Evolutionary conservation across 495 filamentous ascomycete species (phyloP), one percentile per base, ranked within the genome.

Genomic region (Neohortaea acidophila): DNA sequence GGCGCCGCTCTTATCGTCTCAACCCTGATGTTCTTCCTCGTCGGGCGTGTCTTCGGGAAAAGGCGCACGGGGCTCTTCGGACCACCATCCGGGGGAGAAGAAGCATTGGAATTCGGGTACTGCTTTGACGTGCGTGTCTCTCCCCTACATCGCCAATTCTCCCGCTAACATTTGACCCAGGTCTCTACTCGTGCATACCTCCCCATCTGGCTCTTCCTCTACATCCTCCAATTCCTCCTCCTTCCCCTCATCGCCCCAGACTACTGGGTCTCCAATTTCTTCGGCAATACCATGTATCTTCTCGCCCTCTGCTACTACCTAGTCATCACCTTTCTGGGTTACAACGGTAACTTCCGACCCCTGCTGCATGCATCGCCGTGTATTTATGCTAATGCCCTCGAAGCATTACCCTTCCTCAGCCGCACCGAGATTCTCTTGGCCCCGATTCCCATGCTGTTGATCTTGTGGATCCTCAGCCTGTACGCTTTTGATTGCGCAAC

Each of bases 101-200:
- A 76, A 33, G 64, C 64, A 39, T 49, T 83, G 47, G 78, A 82
- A 48, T 83, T 82, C 62, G 79, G 79, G 51, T 83, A 83, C 53
- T 82, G 78, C 53, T 81, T 82, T 56, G 78, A 83, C 60, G 75
- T 79, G 49, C 50, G 69, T 54, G 29, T 13, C 30, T n/a, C 22
- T 17, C 23, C 21, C 14, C 4, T 35, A 19, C 12, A 10, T 21
- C 21, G n/a, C n/a, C n/a, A n/a, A n/a, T n/a, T n/a, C n/a, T n/a
- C n/a, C n/a, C n/a, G n/a, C n/a, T n/a, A n/a, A n/a, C n/a, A n/a
- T n/a, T n/a, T n/a, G n/a, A n/a, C n/a, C n/a, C 38, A 77, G 75
- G 75, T 80, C 23, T 70, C 77, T 4, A 81, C 79, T 39, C 67
- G 78, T 23, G 76, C 77, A 2, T 83, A 80, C 58, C 78, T 83